A percentile compares a stretch with the other conserved stretches of the same genome.
Evolutionary conservation across 495 filamentous ascomycete species (phyloP).

Genomic region (Talaromyces trachyspermus): DNA sequence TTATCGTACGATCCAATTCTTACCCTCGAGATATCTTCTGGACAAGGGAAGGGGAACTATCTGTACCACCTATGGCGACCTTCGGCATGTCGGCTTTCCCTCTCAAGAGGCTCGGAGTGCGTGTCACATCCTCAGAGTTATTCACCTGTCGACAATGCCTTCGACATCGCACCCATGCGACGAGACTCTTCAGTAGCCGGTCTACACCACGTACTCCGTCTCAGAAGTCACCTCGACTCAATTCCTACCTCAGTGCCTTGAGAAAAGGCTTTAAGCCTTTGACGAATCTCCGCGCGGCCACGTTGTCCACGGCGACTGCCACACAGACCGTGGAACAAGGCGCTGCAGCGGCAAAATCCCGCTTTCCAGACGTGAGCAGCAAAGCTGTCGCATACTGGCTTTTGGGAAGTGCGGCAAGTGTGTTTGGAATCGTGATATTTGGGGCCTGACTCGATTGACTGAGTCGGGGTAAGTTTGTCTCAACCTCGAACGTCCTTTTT

Average conservation of each 20-base stretch:
- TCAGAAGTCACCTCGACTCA: conserved; percentile 20
- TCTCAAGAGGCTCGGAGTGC: conserved; percentile 36
- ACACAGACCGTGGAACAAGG: conserved; percentile 15
- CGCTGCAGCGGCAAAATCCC: conserved; percentile 25
- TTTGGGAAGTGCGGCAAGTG: conserved; percentile 78
- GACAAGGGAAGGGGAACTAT: too few species aligned
- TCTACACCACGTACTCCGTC: conserved; percentile 21
- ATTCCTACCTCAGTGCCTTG: conserved; percentile 10
- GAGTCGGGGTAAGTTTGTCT: conserved; percentile 73
- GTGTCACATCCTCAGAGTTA: conserved; percentile 42
- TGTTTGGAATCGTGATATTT: conserved; percentile 95
- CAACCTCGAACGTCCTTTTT: not conserved
- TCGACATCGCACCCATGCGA: conserved; percentile 24
- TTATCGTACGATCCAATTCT: not conserved
- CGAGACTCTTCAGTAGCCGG: conserved; percentile 27
- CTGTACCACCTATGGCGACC: conserved; percentile 26
- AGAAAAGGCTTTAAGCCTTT: not conserved
- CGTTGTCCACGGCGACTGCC: conserved; percentile 16
- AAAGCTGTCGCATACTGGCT: conserved; percentile 87
- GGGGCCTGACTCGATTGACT: conserved; percentile 89
- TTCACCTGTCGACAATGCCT: conserved; percentile 62
- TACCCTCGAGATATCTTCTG: not conserved
- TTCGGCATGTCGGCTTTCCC: conserved; percentile 23
- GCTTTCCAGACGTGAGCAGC: conserved; percentile 66
- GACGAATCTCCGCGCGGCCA: not conserved